Base-by-base conservation (phyloP, 2,329 filamentous ascomycete genomes). In the Exophiala calicioides region DNA sequence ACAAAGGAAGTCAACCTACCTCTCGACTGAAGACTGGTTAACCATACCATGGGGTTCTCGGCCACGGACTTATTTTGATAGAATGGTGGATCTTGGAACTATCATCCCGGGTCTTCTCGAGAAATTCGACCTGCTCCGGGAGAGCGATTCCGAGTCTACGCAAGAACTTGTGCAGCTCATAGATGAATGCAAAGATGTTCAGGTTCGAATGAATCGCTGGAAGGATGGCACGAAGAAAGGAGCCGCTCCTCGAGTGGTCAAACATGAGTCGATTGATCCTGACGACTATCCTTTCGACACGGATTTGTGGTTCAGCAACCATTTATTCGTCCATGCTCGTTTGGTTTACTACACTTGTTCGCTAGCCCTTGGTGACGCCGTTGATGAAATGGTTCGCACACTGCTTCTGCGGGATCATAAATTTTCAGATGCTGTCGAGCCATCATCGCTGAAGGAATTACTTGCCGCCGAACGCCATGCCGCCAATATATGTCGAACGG, bases 1-100 rank as follows among this genome's bases (percentile, higher is more conserved):
- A 19, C 52, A 47, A 36, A 51, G 66, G 21, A 64, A 59, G 37
- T 49, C 56, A 3, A 63, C 60, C 4, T 53, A 64, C 13, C 37
- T 69, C 13, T 62, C 64, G 12, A 55, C 57, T 2, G 46, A 56
- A 10, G 57, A 58, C 15, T 70, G 66, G 67, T 65, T 64, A 31
- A 67, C 58, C 1, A 36, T 65, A 3, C 67, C 67, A 2, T 69
- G 66, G 67, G 55, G 35, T 19, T 57, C 52, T 12, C 53, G 57
- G 27, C 53, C 53, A 15, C 65, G 67, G 44, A 62, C 61, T 2
- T 58, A 63, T 18, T 62, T 64, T 23, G 67, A 69, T 42, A 47
- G 46, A 3, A 55, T 70, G 15, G 41, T 68, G 4, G 65, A 68
- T 43, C 59, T 66, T 9, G 46, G 65, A 6, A 60, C 60, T 5